These are phyloP conservation scores for Linnemannia elongata DNA, from an alignment of 192 early-diverging fungal species.

Conservation along the genomic window DNA sequence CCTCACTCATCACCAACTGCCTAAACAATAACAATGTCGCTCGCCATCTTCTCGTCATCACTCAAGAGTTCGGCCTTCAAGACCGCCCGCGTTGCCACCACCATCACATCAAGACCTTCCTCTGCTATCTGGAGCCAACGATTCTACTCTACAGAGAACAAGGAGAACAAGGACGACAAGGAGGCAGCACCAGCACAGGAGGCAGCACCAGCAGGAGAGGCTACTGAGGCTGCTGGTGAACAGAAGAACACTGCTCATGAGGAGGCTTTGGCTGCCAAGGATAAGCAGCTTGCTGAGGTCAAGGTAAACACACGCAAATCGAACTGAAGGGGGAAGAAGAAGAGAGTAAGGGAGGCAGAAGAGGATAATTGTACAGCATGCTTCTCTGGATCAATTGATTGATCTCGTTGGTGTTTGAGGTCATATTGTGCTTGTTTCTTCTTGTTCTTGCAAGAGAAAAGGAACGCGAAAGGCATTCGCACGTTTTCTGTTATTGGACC, in stretches of 20 bases:
- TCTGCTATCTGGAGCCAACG: slow-evolving; percentile 44
- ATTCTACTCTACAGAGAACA: slow-evolving; percentile 59
- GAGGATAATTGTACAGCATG: neutral
- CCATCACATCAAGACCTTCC: slow-evolving; percentile 11
- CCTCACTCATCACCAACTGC: neutral
- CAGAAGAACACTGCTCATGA: slow-evolving; percentile 44
- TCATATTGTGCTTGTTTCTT: neutral
- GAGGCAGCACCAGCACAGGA: slow-evolving; percentile 24
- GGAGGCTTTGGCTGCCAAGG: slow-evolving; percentile 72
- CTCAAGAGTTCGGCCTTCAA: slow-evolving; percentile 41
- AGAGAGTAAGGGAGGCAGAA: neutral
- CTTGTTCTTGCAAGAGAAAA: neutral
- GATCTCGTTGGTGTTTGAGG: neutral
- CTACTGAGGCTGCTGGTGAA: slow-evolving; percentile 7
- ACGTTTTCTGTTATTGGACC: neutral
- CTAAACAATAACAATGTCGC: slow-evolving; percentile 9
- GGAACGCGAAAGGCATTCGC: neutral
- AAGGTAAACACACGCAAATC: slow-evolving; percentile 67
- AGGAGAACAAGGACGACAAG: slow-evolving; percentile 40
- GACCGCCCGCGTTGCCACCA: slow-evolving; percentile 28
- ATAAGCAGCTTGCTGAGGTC: slow-evolving; percentile 84
- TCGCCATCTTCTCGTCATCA: slow-evolving; percentile 31
- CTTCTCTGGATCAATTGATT: neutral
- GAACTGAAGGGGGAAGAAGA: neutral
- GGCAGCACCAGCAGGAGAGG: slow-evolving; percentile 18